These are phyloP conservation scores for Capsicum baccatum DNA, from an alignment of 257 asterid species.

Conservation along the genomic window DNA sequence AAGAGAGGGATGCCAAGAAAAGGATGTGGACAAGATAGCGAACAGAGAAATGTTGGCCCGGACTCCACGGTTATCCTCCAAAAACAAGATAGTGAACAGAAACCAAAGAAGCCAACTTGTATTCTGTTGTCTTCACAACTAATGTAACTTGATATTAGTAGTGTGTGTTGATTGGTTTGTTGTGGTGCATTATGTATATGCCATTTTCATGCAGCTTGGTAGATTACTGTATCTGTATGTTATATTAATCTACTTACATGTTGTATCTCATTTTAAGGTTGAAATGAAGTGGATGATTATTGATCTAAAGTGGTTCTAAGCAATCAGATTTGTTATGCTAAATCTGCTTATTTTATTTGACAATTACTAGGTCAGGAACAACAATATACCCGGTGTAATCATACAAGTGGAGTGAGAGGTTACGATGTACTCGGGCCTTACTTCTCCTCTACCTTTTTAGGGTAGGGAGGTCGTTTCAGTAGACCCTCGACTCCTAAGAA, in stretches of 20 bases:
- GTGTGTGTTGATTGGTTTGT: neutral
- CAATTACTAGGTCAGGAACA: too few species aligned
- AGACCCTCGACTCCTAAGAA: too few species aligned
- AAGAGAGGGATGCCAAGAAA: conserved; percentile 83
- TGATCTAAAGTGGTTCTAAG: neutral
- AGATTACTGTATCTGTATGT: neutral
- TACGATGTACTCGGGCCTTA: too few species aligned
- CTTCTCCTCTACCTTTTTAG: too few species aligned
- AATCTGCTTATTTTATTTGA: too few species aligned
- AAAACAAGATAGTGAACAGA: neutral
- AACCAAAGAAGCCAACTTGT: conserved; percentile 33
- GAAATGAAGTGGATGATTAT: neutral
- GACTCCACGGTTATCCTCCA: neutral
- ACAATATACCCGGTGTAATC: too few species aligned
- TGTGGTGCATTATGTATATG: conserved; percentile 7
- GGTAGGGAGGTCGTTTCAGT: too few species aligned
- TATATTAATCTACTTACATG: neutral
- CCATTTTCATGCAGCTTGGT: conserved; percentile 22
- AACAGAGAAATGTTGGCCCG: neutral
- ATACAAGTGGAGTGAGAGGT: too few species aligned
- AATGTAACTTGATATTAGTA: neutral
- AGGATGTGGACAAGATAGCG: conserved; percentile 80
- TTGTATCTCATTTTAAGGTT: conserved; percentile 5
- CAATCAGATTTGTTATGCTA: too few species aligned
- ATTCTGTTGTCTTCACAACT: conserved; percentile 31